These are phyloP conservation scores for Elaeis guineensis DNA, from an alignment of 176 grass and related monocot species.

Conservation along the genomic window DNA sequence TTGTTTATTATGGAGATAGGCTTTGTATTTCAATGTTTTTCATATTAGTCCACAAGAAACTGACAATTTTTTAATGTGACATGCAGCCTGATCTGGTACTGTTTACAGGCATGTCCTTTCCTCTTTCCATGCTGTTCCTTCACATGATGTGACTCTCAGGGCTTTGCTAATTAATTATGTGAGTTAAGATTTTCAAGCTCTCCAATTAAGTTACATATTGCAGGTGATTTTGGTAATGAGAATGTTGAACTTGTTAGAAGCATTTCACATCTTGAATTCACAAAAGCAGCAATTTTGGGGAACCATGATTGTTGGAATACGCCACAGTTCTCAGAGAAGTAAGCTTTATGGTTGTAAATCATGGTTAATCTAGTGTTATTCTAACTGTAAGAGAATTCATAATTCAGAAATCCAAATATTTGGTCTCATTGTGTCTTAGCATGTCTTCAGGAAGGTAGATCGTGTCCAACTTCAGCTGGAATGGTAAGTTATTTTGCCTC, in stretches of 20 bases:
- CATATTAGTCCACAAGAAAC: constrained; percentile 2
- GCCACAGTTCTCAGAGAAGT: constrained; percentile 80
- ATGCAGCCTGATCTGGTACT: constrained; percentile 92
- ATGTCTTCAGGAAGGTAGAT: constrained; percentile 59
- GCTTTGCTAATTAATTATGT: neutral
- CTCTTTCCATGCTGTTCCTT: neutral
- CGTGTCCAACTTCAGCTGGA: constrained; percentile 60
- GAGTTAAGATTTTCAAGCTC: constrained; percentile 2
- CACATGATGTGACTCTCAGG: constrained; percentile 2
- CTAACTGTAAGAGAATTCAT: constrained; percentile 11
- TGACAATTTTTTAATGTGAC: constrained; percentile 31
- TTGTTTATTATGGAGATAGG: no score
- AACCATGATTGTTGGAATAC: constrained; percentile 94
- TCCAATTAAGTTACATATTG: constrained; percentile 9
- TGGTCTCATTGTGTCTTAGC: constrained; percentile 29
- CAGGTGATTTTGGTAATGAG: constrained; percentile 92
- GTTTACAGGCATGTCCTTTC: constrained; percentile 58
- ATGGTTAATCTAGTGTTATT: constrained; percentile 12
- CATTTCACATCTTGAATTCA: constrained; percentile 71
- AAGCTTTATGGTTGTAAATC: constrained; percentile 25
- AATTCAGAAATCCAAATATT: constrained; percentile 12
- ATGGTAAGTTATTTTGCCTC: constrained; percentile 38
- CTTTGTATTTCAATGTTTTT: no score
- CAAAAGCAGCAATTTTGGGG: constrained; percentile 88
- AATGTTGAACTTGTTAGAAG: constrained; percentile 91